These are phyloP conservation scores for Ajuga chamaepitys DNA, from an alignment of 257 asterid species.

Conservation along the genomic window DNA sequence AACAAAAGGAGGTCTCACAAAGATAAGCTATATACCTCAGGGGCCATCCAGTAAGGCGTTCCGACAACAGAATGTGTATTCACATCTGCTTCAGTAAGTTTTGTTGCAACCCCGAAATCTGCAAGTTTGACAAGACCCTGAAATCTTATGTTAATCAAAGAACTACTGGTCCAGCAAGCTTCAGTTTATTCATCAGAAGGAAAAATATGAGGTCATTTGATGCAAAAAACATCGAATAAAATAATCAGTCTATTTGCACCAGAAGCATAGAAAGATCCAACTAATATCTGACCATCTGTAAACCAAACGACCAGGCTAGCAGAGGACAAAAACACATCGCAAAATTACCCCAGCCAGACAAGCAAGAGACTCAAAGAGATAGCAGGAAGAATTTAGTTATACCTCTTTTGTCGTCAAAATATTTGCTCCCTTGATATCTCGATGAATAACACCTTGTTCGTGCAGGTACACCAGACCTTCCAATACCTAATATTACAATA, in stretches of 20 bases:
- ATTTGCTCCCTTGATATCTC: constrained; percentile 99
- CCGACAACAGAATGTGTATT: constrained; percentile 98
- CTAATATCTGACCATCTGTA: background rate
- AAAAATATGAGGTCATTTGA: too few relatives aligned
- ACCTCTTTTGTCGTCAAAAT: constrained; percentile 98
- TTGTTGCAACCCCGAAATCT: constrained; percentile 98
- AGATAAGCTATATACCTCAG: constrained; percentile 57
- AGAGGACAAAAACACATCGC: background rate
- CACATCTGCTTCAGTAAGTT: constrained; percentile 87
- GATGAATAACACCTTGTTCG: constrained; percentile 99
- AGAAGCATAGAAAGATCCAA: background rate
- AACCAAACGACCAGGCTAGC: background rate
- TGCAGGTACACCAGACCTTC: constrained; percentile 97
- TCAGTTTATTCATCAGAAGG: background rate
- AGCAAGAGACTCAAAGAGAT: background rate
- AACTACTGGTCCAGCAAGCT: constrained; percentile 16
- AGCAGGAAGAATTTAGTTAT: background rate
- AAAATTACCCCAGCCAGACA: background rate
- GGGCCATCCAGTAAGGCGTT: constrained; percentile 99
- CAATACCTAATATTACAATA: constrained; percentile 56
- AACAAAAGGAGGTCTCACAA: constrained; percentile 4
- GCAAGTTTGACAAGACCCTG: constrained; percentile 99
- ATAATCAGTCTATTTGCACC: background rate
- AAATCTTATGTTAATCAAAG: constrained; percentile 32
- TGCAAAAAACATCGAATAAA: background rate